Conservation (phyloP, 352 stramenopile genomes). For the Phytophthora boehmeriae region DNA sequence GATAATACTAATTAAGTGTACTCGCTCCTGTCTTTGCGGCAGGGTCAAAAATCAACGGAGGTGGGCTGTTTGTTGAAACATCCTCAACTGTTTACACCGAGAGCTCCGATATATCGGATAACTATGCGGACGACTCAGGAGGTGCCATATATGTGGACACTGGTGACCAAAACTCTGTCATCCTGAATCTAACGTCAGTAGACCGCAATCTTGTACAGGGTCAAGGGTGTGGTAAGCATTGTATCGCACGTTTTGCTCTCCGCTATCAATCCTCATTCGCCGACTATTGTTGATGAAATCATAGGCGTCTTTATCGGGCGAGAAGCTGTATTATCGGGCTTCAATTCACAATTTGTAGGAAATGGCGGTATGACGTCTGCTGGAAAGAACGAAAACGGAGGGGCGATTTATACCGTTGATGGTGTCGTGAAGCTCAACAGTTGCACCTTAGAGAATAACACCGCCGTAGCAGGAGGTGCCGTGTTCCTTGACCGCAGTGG, state of each 20-base stretch:
- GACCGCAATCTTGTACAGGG: constrained; percentile 48
- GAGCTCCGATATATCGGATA: constrained; percentile 40
- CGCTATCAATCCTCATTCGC: not conserved
- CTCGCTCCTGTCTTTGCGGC: not conserved
- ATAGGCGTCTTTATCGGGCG: constrained; percentile 59
- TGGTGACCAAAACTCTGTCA: constrained; percentile 42
- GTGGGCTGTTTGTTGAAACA: constrained; percentile 55
- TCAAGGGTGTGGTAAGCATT: constrained; percentile 48
- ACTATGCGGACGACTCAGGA: constrained; percentile 63
- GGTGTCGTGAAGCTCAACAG: constrained; percentile 34
- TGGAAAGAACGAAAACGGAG: constrained; percentile 65
- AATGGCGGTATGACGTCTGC: constrained; percentile 55
- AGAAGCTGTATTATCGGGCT: constrained; percentile 35
- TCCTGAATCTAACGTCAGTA: constrained; percentile 32
- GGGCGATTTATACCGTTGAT: constrained; percentile 52
- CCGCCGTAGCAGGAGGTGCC: constrained; percentile 47
- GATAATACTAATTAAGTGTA: not conserved
- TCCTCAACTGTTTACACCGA: constrained; percentile 23
- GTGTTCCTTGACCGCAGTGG: constrained; percentile 49
- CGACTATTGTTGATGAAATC: not conserved
- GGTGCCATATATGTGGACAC: constrained; percentile 64
- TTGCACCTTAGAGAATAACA: constrained; percentile 53
- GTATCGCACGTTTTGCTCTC: not conserved
- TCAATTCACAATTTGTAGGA: constrained; percentile 27
- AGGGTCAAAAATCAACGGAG: constrained; percentile 59